A percentile compares a stretch with the other conserved stretches of the same genome.
These are phyloP conservation scores for Lipomyces sp. DNA, from an alignment of 805 yeast genomes.

Conservation along the genomic window DNA sequence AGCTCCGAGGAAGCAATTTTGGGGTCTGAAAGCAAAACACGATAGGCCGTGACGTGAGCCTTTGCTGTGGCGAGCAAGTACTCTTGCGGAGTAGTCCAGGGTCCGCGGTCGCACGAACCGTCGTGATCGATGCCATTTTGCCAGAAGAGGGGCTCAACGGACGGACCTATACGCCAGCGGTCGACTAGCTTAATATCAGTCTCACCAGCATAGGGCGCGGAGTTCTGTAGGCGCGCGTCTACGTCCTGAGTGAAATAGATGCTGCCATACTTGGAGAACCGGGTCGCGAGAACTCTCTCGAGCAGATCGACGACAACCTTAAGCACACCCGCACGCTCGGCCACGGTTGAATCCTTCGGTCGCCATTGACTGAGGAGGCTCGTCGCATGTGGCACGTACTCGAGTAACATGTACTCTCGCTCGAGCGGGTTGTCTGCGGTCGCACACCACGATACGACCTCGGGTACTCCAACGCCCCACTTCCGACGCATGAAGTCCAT, in stretches of 20 bases:
- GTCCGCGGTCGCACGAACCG: constrained; percentile 59
- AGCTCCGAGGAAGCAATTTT: constrained; percentile 46
- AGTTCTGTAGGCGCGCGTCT: constrained; percentile 42
- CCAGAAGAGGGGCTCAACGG: constrained; percentile 74
- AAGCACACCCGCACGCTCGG: constrained; percentile 51
- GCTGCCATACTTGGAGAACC: constrained; percentile 75
- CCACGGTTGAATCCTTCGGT: constrained; percentile 56
- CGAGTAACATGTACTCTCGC: constrained; percentile 78
- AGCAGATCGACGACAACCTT: constrained; percentile 71
- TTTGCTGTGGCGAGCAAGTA: constrained; percentile 61
- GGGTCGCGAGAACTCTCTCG: constrained; percentile 50
- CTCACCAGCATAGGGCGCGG: constrained; percentile 61
- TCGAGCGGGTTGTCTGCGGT: constrained; percentile 61
- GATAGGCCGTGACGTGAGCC: constrained; percentile 61
- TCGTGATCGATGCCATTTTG: constrained; percentile 58
- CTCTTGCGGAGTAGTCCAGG: constrained; percentile 64
- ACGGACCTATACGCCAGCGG: constrained; percentile 91
- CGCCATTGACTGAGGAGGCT: constrained; percentile 88
- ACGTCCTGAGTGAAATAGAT: constrained; percentile 75
- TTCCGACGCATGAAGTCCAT: constrained; percentile 73
- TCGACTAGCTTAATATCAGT: constrained; percentile 49
- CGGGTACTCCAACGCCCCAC: constrained; percentile 67
- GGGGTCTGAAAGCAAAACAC: constrained; percentile 53
- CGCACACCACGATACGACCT: constrained; percentile 64
- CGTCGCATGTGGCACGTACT: constrained; percentile 44